Conservation (phyloP, 805 yeast species). For the Metschnikowia gruessii region DNA sequence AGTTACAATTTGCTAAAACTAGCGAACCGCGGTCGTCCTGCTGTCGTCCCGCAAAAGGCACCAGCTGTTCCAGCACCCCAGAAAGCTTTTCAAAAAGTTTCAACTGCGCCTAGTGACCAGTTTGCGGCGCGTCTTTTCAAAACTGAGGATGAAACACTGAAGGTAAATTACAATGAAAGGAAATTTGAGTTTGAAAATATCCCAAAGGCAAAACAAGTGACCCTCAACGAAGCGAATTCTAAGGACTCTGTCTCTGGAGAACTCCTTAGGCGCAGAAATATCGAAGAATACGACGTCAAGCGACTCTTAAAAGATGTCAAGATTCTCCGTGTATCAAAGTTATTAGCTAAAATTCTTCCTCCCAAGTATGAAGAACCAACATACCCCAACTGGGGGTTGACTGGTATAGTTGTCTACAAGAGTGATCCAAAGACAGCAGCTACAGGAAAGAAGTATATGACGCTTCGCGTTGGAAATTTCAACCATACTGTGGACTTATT, state of each 20-base stretch:
- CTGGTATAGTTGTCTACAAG: slow-evolving; percentile 67
- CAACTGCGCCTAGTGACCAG: slow-evolving; percentile 7
- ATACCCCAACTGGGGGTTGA: slow-evolving; percentile 72
- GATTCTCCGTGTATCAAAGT: slow-evolving; percentile 53
- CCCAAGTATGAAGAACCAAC: slow-evolving; percentile 67
- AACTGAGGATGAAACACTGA: not conserved
- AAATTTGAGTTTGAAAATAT: slow-evolving; percentile 19
- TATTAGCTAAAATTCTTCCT: slow-evolving; percentile 63
- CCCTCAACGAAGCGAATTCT: slow-evolving; percentile 2
- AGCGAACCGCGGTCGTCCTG: not conserved
- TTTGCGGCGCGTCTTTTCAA: slow-evolving; percentile 17
- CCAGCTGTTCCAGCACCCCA: not conserved
- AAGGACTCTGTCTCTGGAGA: slow-evolving; percentile 16
- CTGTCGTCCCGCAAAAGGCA: not conserved
- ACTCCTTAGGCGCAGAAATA: slow-evolving; percentile 13
- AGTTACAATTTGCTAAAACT: not conserved
- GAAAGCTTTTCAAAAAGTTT: slow-evolving; percentile 8
- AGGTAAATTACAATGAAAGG: slow-evolving; percentile 14
- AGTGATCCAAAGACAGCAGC: slow-evolving; percentile 47
- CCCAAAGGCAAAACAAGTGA: slow-evolving; percentile 7
- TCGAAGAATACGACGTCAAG: slow-evolving; percentile 1
- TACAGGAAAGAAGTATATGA: slow-evolving; percentile 50
- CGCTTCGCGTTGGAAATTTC: slow-evolving; percentile 66
- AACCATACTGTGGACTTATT: slow-evolving; percentile 55
- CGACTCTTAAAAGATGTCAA: slow-evolving; percentile 47